Base-by-base conservation (phyloP, 1,284 basidiomycete species). In the Vanrija sp. region DNA sequence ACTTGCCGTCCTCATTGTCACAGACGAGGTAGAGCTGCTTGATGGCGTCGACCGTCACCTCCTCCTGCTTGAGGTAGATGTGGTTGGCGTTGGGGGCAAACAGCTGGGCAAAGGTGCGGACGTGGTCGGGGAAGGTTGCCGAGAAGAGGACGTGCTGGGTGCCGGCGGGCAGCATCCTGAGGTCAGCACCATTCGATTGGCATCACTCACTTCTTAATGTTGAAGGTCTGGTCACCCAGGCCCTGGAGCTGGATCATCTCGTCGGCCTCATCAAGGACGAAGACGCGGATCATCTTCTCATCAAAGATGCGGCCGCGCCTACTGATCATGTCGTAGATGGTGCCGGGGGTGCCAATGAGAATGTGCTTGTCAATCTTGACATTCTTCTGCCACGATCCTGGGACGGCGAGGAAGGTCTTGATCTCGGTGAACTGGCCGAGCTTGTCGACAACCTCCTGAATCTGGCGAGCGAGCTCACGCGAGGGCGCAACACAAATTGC, bases 21-120 rank as follows among this genome's bases (percentile, higher is more conserved):
- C 89, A 93, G 72, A 94, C 93, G 86, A 99, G 91, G 78, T 95
- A 98, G 73, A 98, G 96, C 72, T 99, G 96, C 67, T 88, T 86
- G 77, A 99, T 98, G 41, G 88, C 89, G 57, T 94, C 90, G 6
- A 98, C 89, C 23, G 87, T 89, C 43, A 99, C 81, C 71, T 98
- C 96, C 70, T 95, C 93, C 73, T 88, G 88, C 77, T 92, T 86
- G 45, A 99, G 81, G 75, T 92, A 89, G 67, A 99, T 98, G 80
- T 95, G 90, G 81, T 98, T 98, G 54, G 96, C 89, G 35, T 83
- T 83, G 0, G 96, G 94, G 15, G 95, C 94, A 71, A 98, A 94
- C 63, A 90, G 89, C 57, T 81, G 80, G 8, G 96, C 95, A 72
- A 96, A 98, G 16, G 78, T 79, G 51, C 90, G 87, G 57, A 98